Evolutionary conservation across 441 rosid species (phyloP), one percentile per base, ranked within the genome.

Genomic region (Pelargonium citronellum): DNA sequence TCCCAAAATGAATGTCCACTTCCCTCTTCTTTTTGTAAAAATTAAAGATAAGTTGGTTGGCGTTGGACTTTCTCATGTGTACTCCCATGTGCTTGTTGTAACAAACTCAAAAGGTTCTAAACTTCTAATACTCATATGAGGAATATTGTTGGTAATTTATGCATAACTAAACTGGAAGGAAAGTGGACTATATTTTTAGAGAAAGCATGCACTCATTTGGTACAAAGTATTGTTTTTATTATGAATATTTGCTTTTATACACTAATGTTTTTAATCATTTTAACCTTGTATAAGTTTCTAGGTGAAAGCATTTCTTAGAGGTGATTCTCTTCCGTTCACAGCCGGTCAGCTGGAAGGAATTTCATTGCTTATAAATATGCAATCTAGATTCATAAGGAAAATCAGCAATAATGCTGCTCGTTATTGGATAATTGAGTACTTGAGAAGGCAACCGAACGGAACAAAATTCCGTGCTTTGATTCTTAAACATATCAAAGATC

Each of bases 311-410:
- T 80, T 91, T 79, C 87, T 91, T 67, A 82, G 90, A 77, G 95
- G 92, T 27, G 94, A 90, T 63, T 65, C 91, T 78, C 89, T 85
- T 69, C 99, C 97, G 30, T 87, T 89, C 79, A 83, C 96, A 72
- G 86, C 94, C 71, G 96, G 94, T 76, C 95, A 90, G 80, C 83
- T 94, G 73, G 99, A 91, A 83, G 97, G 91, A 69, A 85, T 91
- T 41, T 94, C 92, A 77, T 86, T 95, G 46, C 55, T 77, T 7
- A 83, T 89, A 55, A 90, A 89, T 76, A 85, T 91, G 87, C 94
- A 89, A 67, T 55, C 76, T 71, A 83, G 84, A 78, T 67, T 81
- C 10, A 86, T 75, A 69, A 90, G 84, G 80, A 87, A 73, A 84
- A 91, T 94, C 73, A 79, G 81, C 55, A 80, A 67, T 78, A 86